Base-by-base conservation (phyloP, 495 filamentous ascomycete species). In the Aspergillus campestris region DNA sequence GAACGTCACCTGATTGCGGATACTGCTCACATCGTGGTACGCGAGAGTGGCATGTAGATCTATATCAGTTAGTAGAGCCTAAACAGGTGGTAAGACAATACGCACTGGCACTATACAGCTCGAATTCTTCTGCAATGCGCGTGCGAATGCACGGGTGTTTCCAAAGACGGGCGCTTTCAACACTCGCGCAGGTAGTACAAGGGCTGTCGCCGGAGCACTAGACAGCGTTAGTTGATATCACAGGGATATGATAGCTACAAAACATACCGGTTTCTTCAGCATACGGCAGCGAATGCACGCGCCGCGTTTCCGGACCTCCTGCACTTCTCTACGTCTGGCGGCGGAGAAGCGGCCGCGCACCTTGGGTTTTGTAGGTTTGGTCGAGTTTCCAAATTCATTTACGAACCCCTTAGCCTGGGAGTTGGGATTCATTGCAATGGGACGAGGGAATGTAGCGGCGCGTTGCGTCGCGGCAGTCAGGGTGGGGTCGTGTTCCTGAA, bases 221-320 rank as follows among this genome's bases (percentile, higher is more conserved):
- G 7, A 43, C 31, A 10, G 31, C 12, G 32, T 60, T 47, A 58
- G 55, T 48, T 35, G 37, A 7, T 1, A 9, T 28, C 9, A 33
- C 37, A 18, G 15, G 8, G 24, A 31, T 24, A n/a, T 33, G 31
- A 31, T 34, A 39, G 13, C 33, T 30, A 30, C 29, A 30, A 12
- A 29, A 30, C 69, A 40, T 71, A 77, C 73, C 1, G 84, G 83
- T 64, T 94, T 94, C 56, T 88, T 84, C 8, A 94, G 68, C 69
- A 94, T 89, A 3, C 86, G 77, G 64, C 88, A 94, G 37, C 88
- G 79, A 43, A 90, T 87, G 54, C 88, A 94, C 10, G 88, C 88
- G 14, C 88, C 88, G 24, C 79, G 73, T 55, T 87, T 87, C 24
- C 88, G 76, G 28, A 92, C 80, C 53, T 83, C 81, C 54, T 88